Conservation (phyloP, 257 asterid species). For the Nemophila menziesii region DNA sequence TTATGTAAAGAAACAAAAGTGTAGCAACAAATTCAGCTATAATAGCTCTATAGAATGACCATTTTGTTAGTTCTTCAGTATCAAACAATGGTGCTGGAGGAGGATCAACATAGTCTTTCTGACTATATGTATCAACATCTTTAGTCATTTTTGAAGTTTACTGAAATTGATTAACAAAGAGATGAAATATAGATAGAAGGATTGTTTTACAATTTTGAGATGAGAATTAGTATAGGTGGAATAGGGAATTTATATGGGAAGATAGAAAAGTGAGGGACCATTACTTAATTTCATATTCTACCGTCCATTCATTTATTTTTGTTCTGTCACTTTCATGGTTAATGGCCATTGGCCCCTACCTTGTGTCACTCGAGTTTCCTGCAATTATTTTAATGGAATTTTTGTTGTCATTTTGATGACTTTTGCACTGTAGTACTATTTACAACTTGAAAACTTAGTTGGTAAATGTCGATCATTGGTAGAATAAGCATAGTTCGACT, state of each 20-base stretch:
- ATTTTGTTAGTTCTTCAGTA: constrained; percentile 39
- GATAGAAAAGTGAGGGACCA: too few species aligned
- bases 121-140: constrained; percentile 38
- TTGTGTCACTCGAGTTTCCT: too few species aligned
- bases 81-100: constrained; percentile 54
- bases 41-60: constrained; percentile 65
- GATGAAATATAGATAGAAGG: not conserved
- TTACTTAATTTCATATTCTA: too few species aligned
- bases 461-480: too few species aligned
- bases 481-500: too few species aligned
- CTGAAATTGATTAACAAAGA: not conserved
- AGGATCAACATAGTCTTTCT: constrained; percentile 61
- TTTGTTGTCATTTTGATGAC: too few species aligned
- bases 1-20: constrained; percentile 47
- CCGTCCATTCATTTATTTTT: too few species aligned
- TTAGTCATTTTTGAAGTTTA: constrained; percentile 25
- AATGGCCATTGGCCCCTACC: too few species aligned
- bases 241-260: not conserved
- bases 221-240: not conserved
- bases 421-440: too few species aligned
- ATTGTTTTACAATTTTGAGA: not conserved
- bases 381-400: too few species aligned
- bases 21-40: constrained; percentile 72
- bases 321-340: too few species aligned
- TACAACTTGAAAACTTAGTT: too few species aligned